Base-by-base conservation (phyloP, 768 basidiomycete species). In the Leccinum olivaceopallidum region DNA sequence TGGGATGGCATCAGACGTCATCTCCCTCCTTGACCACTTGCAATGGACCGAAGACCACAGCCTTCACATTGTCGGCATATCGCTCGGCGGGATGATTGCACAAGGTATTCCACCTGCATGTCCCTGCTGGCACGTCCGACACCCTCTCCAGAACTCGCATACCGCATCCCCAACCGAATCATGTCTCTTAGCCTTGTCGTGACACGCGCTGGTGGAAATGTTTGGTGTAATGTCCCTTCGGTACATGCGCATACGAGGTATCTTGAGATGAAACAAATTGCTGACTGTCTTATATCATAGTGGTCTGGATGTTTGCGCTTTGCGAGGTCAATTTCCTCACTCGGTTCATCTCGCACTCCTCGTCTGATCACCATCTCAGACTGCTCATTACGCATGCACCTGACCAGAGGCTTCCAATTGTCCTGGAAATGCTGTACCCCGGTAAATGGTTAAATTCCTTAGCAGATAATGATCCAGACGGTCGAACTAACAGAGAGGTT, bases 1-100 rank as follows among this genome's bases (percentile, higher is more conserved):
- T 55, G 86, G 78, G 2, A 93, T 94, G 92, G 92, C 92, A 3
- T 83, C 87, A 59, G 92, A 94, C 62, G 78, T 78, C 6, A 73
- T 92, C 30, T 81, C 78, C 12, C 78, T 93, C 5, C 77, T 94
- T 5, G 81, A 94, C 65, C 82, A 84, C 64, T 63, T 94, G 6
- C 87, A 83, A 2, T 94, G 92, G 90, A 90, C 82, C 0, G 79
- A 70, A 7, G 73, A 82, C 10, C 81, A 82, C 5, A 80, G 81
- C 53, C 49, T 94, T 6, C 86, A 93, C 66, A 73, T 94, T 34
- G 86, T 94, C 22, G 89, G 92, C 8, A 74, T 84, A 24, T 92
- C 89, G 42, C 71, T 94, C 5, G 92, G 92, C 2, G 92, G 92
- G 5, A 94, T 93, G 92, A 90, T 92, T 54, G 84, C 89, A 0